Base-by-base conservation (phyloP, 768 basidiomycete species). In the Crepidotus variabilis region DNA sequence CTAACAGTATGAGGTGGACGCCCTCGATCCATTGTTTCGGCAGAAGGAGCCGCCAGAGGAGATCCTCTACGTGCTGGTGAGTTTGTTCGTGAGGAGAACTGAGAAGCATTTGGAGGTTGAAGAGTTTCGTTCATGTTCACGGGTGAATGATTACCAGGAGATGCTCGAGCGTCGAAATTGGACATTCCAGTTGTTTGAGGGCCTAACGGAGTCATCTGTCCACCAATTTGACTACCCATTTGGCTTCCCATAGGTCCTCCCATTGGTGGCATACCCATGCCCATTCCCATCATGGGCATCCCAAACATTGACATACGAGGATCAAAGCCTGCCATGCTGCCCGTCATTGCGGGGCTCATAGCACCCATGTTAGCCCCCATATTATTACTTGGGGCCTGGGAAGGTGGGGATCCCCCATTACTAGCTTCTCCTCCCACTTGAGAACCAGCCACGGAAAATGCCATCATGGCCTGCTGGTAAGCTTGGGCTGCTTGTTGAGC, bases 381-480 rank as follows among this genome's bases (percentile, higher is more conserved):
- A 24, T 74, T 2, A 18, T 47, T 51, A 28, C 49, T 51, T 20
- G 24, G 43, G 13, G 33, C 52, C 10, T 68, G 62, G 33, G 69
- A 52, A 13, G 50, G 52, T 13, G 59, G 47, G 28, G 54, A 59
- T n/a, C 55, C 60, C 65, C 54, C 70, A 49, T 70, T 74, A 11
- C 73, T 79, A 57, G 77, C 81, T 7, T 79, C 80, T 3, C 80
- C 87, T n/a, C 83, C 86, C 39, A 77, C 74, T 59, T 89, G 87
- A 2, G 86, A 88, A 32, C 88, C 90, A n/a, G 84, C 83, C 13
- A 78, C 74, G 11, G 89, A 90, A 64, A 86, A 88, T 16, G 86
- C 82, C 78, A 90, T 82, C 90, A 92, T 92, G 18, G 90, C 89
- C 66, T 92, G 90, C 66, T 92, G 92, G 71, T 93, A 94, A 0